Base-by-base conservation (phyloP, 176 grass and related monocot species). In the Bolboschoenus planiculmis region DNA sequence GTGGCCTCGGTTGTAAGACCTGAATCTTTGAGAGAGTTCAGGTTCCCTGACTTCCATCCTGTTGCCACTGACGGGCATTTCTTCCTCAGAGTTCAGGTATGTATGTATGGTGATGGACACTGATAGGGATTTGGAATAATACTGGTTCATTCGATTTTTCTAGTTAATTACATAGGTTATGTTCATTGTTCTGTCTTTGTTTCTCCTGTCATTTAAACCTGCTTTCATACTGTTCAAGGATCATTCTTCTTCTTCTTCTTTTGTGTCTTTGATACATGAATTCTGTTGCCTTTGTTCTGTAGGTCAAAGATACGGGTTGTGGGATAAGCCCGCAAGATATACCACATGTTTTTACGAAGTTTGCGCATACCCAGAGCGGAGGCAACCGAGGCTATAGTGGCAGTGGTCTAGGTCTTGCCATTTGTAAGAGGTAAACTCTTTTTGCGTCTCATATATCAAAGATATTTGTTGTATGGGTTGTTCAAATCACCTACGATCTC, bases 221-320 rank as follows among this genome's bases (percentile, higher is more conserved):
- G 2, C 7, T 27, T 60, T 21, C 57, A 57, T 57, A 24, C 55
- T 57, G n/a, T 11, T 26, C 26, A 21, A 27, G 21, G 56, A 26
- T 59, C 8, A 0, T 56, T 56, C 0, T 56, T 56, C 0, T 56
- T 51, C n/a, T n/a, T n/a, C n/a, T n/a, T n/a, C n/a, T n/a, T n/a
- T n/a, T n/a, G n/a, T n/a, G n/a, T n/a, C 11, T 9, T 8, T n/a
- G 30, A 6, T 26, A 8, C 30, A 30, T 75, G 21, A 48, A 33
- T 53, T 76, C 0, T 15, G 11, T 77, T 53, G 24, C 15, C 46
- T 77, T 86, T 75, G 29, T 21, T 4, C 78, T 85, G 75, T 86
- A 97, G 95, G 80, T 97, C 53, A 91, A 90, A 78, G 95, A 97
- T 91, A 94, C 95, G 43, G 95, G 95, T 7, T 94, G 90, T 87